Base-by-base conservation (phyloP, 2,329 filamentous ascomycete species). In the Pestalotiopsis sp. region DNA sequence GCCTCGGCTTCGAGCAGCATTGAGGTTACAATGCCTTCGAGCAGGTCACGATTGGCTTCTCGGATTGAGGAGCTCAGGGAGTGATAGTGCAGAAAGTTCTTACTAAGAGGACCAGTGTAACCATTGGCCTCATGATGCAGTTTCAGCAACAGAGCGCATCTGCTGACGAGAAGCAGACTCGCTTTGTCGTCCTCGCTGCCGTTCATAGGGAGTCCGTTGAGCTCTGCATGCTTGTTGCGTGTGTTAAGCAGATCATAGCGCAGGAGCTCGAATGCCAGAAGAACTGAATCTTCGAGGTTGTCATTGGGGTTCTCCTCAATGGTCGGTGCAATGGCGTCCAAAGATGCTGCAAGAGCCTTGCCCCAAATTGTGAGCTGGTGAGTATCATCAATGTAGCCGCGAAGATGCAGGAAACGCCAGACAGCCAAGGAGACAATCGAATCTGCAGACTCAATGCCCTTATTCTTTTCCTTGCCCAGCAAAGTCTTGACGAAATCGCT, bases 81-180 rank as follows among this genome's bases (percentile, higher is more conserved):
- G 70, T 94, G 92, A 83, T 95, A 99, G 31, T 90, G 91, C 57
- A 99, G 86, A 66, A 98, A 86, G 73, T 95, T 94, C 80, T 96
- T 92, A 84, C 94, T 97, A 1, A 99, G 86, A 1, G 96, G 95
- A 0, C 96, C 96, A 2, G 95, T 98, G 80, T 98, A 99, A 38
- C 96, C 96, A 73, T 95, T 95, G 3, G 88, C 86, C 74, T 93
- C 89, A 78, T 99, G 96, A 40, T 91, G 89, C 70, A 98, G 85
- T 76, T 92, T 93, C 65, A 94, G 88, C 68, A 98, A 85, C 66
- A 93, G 94, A 14, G 95, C 93, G 70, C 95, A 92, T 52, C 96
- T 92, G 73, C 94, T 96, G 75, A 98, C 90, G 59, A 99, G 86
- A 67, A 96, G 87, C 59, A 94, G 90, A 75, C 91, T 92, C 40